Evolutionary conservation across 1,139 yeast genomes (phyloP).

Genomic region (Taphrina confusa): DNA sequence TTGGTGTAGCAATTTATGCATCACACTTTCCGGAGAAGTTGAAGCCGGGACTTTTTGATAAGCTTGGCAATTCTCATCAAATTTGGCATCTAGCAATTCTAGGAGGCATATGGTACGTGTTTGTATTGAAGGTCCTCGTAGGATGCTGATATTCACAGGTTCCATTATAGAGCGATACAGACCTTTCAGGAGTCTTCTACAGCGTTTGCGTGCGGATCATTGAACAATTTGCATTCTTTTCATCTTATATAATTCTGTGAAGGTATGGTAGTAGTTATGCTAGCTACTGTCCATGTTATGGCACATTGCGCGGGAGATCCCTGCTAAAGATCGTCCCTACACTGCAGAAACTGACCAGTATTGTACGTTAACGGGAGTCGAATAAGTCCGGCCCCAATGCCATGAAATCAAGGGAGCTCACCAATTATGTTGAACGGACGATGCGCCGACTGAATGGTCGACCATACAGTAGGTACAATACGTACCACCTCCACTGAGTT

Average conservation of each 20-base stretch:
- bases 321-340: too few relatives aligned
- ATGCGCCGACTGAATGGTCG: too few relatives aligned
- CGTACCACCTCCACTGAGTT: too few relatives aligned
- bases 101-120: conserved; percentile 69
- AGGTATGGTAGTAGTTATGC: too few relatives aligned
- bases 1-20: conserved; percentile 87
- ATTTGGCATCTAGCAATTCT: conserved; percentile 92
- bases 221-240: neutral
- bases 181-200: conserved; percentile 15
- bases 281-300: too few relatives aligned
- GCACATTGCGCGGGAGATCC: too few relatives aligned
- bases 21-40: conserved; percentile 87
- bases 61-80: conserved; percentile 91
- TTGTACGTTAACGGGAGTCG: too few relatives aligned
- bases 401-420: too few relatives aligned
- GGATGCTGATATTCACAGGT: conserved; percentile 1
- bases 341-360: too few relatives aligned
- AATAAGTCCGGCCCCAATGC: too few relatives aligned
- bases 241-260: conserved; percentile 4
- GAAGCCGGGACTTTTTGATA: conserved; percentile 55
- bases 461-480: too few relatives aligned
- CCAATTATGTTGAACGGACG: too few relatives aligned
- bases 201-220: conserved; percentile 19
- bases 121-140: conserved; percentile 64
- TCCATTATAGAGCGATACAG: conserved; percentile 26